A percentile compares a stretch with the other conserved stretches of the same genome.
These are phyloP conservation scores for Fusarium subtropicale DNA, from an alignment of 2,329 filamentous ascomycete genomes.

Conservation along the genomic window DNA sequence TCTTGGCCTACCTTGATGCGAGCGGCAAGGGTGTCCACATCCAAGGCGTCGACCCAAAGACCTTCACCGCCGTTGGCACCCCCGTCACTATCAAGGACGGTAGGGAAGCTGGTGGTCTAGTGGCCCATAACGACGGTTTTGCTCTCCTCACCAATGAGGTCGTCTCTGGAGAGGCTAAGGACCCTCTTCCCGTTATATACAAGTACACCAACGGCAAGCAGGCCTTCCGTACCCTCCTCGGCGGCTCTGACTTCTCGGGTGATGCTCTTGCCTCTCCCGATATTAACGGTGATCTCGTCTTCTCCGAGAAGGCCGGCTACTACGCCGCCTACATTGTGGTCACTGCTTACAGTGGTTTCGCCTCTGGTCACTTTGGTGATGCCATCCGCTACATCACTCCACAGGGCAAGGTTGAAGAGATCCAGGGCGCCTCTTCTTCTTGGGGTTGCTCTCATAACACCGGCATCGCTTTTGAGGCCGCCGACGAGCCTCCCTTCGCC, in stretches of 20 bases:
- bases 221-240: slow-evolving; percentile 69
- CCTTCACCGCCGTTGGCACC: slow-evolving; percentile 65
- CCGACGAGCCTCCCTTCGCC: slow-evolving; percentile 68
- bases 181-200: slow-evolving; percentile 69
- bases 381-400: slow-evolving; percentile 60
- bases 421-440: slow-evolving; percentile 63
- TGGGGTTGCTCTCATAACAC: slow-evolving; percentile 75
- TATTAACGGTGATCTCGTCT: slow-evolving; percentile 72
- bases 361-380: slow-evolving; percentile 69
- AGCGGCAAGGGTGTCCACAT: slow-evolving; percentile 67
- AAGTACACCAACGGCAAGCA: slow-evolving; percentile 66
- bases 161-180: slow-evolving; percentile 61
- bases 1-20: slow-evolving; percentile 69
- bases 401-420: slow-evolving; percentile 62
- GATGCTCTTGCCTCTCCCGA: slow-evolving; percentile 66
- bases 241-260: slow-evolving; percentile 65
- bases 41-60: slow-evolving; percentile 65
- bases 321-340: slow-evolving; percentile 73
- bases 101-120: slow-evolving; percentile 70
- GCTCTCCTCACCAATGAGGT: slow-evolving; percentile 70
- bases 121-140: slow-evolving; percentile 73
- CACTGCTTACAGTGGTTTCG: slow-evolving; percentile 66
- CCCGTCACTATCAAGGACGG: slow-evolving; percentile 64
- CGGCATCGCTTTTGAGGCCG: slow-evolving; percentile 71
- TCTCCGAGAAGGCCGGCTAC: slow-evolving; percentile 64